Evolutionary conservation across 768 basidiomycete species (phyloP).

Genomic region (Asterophora parasitica): DNA sequence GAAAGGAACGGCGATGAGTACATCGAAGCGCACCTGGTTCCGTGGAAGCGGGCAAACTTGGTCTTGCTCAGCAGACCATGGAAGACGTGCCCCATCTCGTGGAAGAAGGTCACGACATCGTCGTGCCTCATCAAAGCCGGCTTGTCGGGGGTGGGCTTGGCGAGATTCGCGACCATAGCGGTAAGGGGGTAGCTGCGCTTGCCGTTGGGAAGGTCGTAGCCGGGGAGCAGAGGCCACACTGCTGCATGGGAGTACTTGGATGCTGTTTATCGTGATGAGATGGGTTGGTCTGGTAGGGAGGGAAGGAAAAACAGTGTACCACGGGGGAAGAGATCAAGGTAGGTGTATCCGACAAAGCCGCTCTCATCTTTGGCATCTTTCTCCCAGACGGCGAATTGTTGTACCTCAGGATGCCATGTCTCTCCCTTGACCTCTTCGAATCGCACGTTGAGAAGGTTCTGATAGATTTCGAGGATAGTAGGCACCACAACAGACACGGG

Average conservation of each 20-base stretch:
- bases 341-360: constrained; percentile 80
- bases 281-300: constrained; percentile 1
- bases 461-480: constrained; percentile 78
- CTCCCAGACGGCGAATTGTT: constrained; percentile 84
- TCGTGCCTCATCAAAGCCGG: constrained; percentile 85
- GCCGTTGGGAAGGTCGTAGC: constrained; percentile 53
- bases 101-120: constrained; percentile 89
- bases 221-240: constrained; percentile 72
- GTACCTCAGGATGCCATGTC: constrained; percentile 87
- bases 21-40: constrained; percentile 46
- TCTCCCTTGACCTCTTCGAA: constrained; percentile 61
- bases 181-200: constrained; percentile 67
- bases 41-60: constrained; percentile 74
- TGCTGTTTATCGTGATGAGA: constrained; percentile 31
- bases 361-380: constrained; percentile 64
- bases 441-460: constrained; percentile 71
- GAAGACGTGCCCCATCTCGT: constrained; percentile 82
- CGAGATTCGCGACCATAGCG: constrained; percentile 89
- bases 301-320: constrained; percentile 39
- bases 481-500: constrained; percentile 81
- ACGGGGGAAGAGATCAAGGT: constrained; percentile 84
- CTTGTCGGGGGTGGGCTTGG: constrained; percentile 75
- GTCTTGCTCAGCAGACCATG: constrained; percentile 67
- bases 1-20: background rate
- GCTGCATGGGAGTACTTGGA: constrained; percentile 85